Percentiles rank a stretch among this genome's conserved stretches.
Evolutionary conservation across 2,329 filamentous ascomycete species (phyloP).

Genomic region (Aureobasidium sp.): DNA sequence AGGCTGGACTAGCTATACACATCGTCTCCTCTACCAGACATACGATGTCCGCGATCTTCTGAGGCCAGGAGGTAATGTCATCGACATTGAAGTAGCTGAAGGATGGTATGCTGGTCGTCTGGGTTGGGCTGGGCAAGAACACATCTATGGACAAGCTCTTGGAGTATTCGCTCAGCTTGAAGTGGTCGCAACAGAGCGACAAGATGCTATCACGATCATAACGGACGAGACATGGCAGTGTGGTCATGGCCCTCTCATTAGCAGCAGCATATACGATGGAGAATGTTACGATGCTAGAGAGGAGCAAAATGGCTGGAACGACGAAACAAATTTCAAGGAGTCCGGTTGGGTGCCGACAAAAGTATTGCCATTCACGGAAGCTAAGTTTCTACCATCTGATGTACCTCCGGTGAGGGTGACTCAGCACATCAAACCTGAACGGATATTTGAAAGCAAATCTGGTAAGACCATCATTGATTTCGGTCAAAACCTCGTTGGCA

Average conservation of each 20-base stretch:
- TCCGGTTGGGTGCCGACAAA: constrained; percentile 28
- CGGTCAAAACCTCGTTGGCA: constrained; percentile 53
- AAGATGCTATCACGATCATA: constrained; percentile 27
- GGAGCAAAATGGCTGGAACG: constrained; percentile 20
- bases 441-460: constrained; percentile 30
- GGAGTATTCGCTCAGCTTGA: constrained; percentile 36
- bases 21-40: constrained; percentile 47
- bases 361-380: constrained; percentile 27
- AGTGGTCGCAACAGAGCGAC: constrained; percentile 26
- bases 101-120: constrained; percentile 45
- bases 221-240: constrained; percentile 38
- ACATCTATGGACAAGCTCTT: constrained; percentile 36
- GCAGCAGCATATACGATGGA: constrained; percentile 47
- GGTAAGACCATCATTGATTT: constrained; percentile 50
- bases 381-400: constrained; percentile 36
- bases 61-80: constrained; percentile 29
- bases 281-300: constrained; percentile 44
- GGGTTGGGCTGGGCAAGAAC: constrained; percentile 27
- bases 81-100: constrained; percentile 41
- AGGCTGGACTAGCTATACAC: constrained; percentile 47
- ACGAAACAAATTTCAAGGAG: constrained; percentile 22
- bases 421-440: constrained; percentile 25
- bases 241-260: constrained; percentile 29
- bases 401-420: constrained; percentile 39
- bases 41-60: constrained; percentile 45